phyloP scores from a whole-genome alignment of 495 filamentous ascomycete genomes.

The Daldinia loculata region DNA sequence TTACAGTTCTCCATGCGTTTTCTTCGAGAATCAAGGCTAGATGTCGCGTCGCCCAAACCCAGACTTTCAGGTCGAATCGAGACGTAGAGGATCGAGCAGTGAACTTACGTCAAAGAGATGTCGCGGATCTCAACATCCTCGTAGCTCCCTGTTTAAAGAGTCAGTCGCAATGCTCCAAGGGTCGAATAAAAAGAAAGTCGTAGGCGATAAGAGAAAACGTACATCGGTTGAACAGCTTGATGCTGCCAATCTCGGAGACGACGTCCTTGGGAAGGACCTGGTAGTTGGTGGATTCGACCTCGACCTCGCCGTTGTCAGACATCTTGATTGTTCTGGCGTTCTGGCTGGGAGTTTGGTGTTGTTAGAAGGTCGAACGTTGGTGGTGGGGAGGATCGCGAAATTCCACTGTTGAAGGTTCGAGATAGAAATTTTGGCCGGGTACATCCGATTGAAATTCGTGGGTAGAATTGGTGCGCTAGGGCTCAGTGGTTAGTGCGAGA shows the following conservation, averaged over 20 bases:
- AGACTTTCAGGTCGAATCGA: slow-evolving; percentile 19
- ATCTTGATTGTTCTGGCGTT: slow-evolving; percentile 64
- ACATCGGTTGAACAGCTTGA: slow-evolving; percentile 89
- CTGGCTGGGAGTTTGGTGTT: slow-evolving; percentile 22
- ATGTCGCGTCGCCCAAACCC: slow-evolving; percentile 6
- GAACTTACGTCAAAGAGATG: slow-evolving; percentile 97
- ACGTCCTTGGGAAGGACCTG: slow-evolving; percentile 95
- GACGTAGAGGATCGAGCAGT: slow-evolving; percentile 18
- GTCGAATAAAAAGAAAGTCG: slow-evolving; percentile 5
- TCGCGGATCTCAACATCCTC: slow-evolving; percentile 99
- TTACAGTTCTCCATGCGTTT: slow-evolving; percentile 2
- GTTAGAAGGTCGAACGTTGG: slow-evolving; percentile 39
- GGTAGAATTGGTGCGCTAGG: slow-evolving; percentile 48
- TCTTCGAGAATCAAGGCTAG: slow-evolving; percentile 20
- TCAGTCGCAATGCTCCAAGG: slow-evolving; percentile 40
- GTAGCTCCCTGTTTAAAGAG: slow-evolving; percentile 70
- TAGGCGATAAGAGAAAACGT: slow-evolving; percentile 37
- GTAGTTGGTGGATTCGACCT: slow-evolving; percentile 81
- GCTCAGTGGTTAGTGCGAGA: slow-evolving; percentile 39
- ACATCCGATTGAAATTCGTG: slow-evolving; percentile 46
- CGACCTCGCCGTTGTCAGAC: slow-evolving; percentile 96
- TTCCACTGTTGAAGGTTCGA: slow-evolving; percentile 42
- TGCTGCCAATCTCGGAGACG: slow-evolving; percentile 83
- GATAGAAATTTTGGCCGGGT: slow-evolving; percentile 46
- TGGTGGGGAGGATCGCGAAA: slow-evolving; percentile 51